These are phyloP conservation scores for Macrophomina phaseolina DNA, from an alignment of 2,329 filamentous ascomycete species.

Conservation along the genomic window DNA sequence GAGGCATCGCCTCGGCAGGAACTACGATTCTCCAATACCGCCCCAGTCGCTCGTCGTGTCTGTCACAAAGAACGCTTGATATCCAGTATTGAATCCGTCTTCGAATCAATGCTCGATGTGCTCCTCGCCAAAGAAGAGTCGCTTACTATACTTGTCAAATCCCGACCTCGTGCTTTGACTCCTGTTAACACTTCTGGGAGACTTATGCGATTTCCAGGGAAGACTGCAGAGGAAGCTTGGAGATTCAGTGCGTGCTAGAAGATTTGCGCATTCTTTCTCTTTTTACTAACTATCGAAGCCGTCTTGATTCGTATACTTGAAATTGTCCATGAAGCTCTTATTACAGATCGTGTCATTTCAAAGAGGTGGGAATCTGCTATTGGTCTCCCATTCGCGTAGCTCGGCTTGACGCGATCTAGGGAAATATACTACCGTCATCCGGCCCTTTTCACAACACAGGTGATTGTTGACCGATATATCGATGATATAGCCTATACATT, in stretches of 20 bases:
- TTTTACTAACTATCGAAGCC: constrained; percentile 43
- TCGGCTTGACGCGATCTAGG: constrained; percentile 49
- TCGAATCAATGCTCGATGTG: constrained; percentile 58
- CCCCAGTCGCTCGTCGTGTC: not conserved
- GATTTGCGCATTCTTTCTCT: no score
- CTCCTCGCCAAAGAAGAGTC: constrained; percentile 56
- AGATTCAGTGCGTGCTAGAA: constrained; percentile 53
- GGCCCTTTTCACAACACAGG: constrained; percentile 72
- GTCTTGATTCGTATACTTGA: constrained; percentile 62
- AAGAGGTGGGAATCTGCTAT: constrained; percentile 55
- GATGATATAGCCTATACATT: constrained; percentile 77
- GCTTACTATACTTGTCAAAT: constrained; percentile 56
- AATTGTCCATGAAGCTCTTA: constrained; percentile 59
- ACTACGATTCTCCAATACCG: not conserved
- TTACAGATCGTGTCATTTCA: constrained; percentile 56
- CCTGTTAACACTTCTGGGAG: constrained; percentile 30
- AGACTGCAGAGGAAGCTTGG: constrained; percentile 62
- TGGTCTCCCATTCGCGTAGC: not conserved
- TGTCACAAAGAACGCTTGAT: constrained; percentile 48
- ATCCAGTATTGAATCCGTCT: constrained; percentile 61
- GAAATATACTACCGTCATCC: constrained; percentile 82
- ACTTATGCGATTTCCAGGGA: constrained; percentile 60
- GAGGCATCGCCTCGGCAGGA: constrained; percentile 19
- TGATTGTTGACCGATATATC: constrained; percentile 71
- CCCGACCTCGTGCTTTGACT: constrained; percentile 19